These are phyloP conservation scores for Kazachstania bromeliacearum DNA, from an alignment of 805 yeast genomes.

Conservation along the genomic window DNA sequence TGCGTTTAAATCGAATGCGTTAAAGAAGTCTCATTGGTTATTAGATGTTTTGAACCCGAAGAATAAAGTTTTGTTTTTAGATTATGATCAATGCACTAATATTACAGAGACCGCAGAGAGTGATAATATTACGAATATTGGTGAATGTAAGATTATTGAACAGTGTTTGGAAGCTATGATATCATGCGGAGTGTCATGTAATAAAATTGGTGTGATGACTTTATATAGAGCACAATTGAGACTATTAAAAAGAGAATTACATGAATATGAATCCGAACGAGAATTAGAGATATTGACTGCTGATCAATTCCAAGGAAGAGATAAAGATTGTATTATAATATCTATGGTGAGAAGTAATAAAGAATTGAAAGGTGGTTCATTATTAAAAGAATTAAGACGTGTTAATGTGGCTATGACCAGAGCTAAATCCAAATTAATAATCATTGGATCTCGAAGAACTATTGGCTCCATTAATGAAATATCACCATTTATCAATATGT, in stretches of 20 bases:
- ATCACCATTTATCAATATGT: constrained; percentile 47
- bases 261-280: constrained; percentile 11
- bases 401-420: constrained; percentile 92
- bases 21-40: constrained; percentile 42
- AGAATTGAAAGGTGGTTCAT: constrained; percentile 57
- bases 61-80: constrained; percentile 62
- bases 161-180: constrained; percentile 53
- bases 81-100: constrained; percentile 58
- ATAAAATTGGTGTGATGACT: constrained; percentile 77
- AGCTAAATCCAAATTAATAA: constrained; percentile 72
- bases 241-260: constrained; percentile 31
- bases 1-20: not conserved
- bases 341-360: constrained; percentile 81
- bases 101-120: constrained; percentile 46
- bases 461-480: constrained; percentile 18
- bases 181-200: constrained; percentile 48
- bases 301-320: constrained; percentile 93
- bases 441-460: constrained; percentile 70
- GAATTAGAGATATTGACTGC: constrained; percentile 80
- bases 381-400: constrained; percentile 82
- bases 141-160: constrained; percentile 58
- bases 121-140: constrained; percentile 62
- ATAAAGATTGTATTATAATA: constrained; percentile 81
- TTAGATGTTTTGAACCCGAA: constrained; percentile 41
- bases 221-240: constrained; percentile 74